Base-by-base conservation (phyloP, 2,329 filamentous ascomycete species). In the Xylaria sp. region DNA sequence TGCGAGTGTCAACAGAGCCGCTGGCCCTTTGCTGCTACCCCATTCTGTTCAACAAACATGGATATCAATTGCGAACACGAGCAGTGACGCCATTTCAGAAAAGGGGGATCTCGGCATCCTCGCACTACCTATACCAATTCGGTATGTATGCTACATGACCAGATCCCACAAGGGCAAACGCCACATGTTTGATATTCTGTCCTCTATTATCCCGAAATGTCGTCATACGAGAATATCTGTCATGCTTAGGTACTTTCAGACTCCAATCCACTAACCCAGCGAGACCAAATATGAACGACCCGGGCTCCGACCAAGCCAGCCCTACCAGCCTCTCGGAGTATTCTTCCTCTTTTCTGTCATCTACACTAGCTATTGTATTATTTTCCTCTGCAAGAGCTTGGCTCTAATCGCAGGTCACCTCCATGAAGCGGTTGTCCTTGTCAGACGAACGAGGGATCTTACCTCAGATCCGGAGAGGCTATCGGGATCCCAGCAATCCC, bases 161-260 rank as follows among this genome's bases (percentile, higher is more conserved):
- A 39, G 41, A 41, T 18, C 41, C 20, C 25, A 57, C 54, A 41
- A 59, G 63, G 59, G 46, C 52, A 60, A 15, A 57, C 60, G 56
- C 64, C 64, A 60, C 48, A 60, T 63, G 58, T 62, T 60, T 65
- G 25, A 55, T 56, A 62, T 55, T 61, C 15, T 62, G 34, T 59
- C 63, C 25, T 56, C 20, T 51, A n/a, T 41, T 44, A 41, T 64
- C 32, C 68, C 63, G 63, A 61, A 61, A 70, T 70, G 69, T 68
- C 65, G 66, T 69, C 66, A 69, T 69, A 71, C 66, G 66, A 69
- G 63, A 65, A 66, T 52, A 64, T 67, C 63, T 62, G 59, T 69
- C 66, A 65, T 63, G 56, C 58, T 7, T 18, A 46, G 7, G 18
- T 39, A 63, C 41, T 41, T 28, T 13, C 34, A 34, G 32, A 62